Conservation (phyloP, 75 land plant genomes). For the Pinus albicaulis region DNA sequence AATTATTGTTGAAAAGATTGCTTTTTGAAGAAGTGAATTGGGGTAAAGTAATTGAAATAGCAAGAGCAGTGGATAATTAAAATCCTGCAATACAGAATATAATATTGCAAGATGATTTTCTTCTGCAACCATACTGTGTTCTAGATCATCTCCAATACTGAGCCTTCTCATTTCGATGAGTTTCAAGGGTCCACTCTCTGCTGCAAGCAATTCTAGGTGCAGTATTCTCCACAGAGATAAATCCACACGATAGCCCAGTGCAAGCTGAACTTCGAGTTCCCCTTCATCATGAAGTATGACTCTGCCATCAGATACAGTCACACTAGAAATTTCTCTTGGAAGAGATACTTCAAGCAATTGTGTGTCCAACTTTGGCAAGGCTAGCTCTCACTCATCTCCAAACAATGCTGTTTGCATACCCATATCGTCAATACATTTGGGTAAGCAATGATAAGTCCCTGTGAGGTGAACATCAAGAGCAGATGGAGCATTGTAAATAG, state of each 20-base stretch:
- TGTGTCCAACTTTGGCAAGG: slow-evolving; percentile 76
- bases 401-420: slow-evolving; percentile 64
- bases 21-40: too few species aligned
- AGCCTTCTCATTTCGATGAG: slow-evolving; percentile 62
- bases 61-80: too few species aligned
- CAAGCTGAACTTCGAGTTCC: slow-evolving; percentile 86
- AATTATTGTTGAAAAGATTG: too few species aligned
- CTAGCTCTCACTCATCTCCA: slow-evolving; percentile 61
- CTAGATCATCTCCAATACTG: slow-evolving; percentile 89
- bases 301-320: slow-evolving; percentile 75
- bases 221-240: too few species aligned
- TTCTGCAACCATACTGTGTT: slow-evolving; percentile 89
- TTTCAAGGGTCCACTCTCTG: slow-evolving; percentile 52
- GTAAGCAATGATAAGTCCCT: slow-evolving; percentile 76
- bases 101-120: slow-evolving; percentile 75
- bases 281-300: slow-evolving; percentile 75
- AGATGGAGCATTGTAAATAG: slow-evolving; percentile 96
- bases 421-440: slow-evolving; percentile 97
- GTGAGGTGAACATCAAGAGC: slow-evolving; percentile 87
- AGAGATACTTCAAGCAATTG: slow-evolving; percentile 78
- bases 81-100: slow-evolving; percentile 89
- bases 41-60: too few species aligned
- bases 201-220: too few species aligned
- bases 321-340: slow-evolving; percentile 75
- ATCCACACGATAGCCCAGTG: too few species aligned